Conservation (phyloP, 352 stramenopile species). For the Phytophthora fragariaefolia region DNA sequence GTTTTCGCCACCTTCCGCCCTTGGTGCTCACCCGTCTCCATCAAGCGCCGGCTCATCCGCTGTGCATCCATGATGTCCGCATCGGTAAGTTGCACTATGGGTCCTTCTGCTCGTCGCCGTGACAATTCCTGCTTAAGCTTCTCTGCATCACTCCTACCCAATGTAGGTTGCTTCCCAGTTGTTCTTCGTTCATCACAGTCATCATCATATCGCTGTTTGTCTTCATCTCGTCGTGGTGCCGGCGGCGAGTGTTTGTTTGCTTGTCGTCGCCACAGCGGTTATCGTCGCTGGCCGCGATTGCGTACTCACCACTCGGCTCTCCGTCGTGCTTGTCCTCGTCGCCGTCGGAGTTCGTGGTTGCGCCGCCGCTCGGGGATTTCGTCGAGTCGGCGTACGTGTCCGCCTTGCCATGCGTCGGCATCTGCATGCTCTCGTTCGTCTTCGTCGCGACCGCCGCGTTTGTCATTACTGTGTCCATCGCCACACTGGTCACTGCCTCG, state of each 20-base stretch:
- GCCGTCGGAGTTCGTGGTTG: background rate
- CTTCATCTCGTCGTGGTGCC: background rate
- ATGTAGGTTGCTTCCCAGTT: background rate
- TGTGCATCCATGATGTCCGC: background rate
- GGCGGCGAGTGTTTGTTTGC: background rate
- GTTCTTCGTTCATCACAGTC: background rate
- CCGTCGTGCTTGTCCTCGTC: background rate
- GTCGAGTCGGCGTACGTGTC: background rate
- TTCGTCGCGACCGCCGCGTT: background rate
- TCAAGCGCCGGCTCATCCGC: background rate
- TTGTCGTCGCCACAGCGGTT: background rate
- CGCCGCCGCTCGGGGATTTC: background rate
- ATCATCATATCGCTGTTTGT: background rate
- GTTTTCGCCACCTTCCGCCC: background rate
- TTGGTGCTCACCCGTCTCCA: background rate
- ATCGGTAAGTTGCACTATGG: background rate
- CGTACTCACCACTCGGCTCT: background rate
- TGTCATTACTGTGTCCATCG: background rate
- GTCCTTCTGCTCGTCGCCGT: background rate
- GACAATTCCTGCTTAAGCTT: background rate
- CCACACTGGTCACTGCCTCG: background rate
- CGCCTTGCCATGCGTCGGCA: background rate
- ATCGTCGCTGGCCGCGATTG: background rate
- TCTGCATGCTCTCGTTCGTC: background rate
- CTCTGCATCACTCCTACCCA: background rate